Percentiles rank a stretch among this genome's conserved stretches.
Evolutionary conservation across 2,329 filamentous ascomycete species (phyloP).

Genomic region (Calonectria pauciramosa): DNA sequence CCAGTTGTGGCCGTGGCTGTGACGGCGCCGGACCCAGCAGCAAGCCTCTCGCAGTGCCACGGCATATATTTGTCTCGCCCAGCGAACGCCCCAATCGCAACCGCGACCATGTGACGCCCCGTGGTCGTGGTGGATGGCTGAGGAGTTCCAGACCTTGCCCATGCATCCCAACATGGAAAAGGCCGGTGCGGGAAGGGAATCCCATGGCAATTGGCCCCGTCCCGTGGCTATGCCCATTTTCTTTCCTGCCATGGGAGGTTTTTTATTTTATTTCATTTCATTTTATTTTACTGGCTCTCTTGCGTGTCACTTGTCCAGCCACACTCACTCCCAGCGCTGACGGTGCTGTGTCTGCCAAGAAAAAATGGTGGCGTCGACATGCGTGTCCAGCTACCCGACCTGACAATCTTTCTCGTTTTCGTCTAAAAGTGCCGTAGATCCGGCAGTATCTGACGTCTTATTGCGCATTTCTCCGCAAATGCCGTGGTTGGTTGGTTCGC

Average conservation of each 20-base stretch:
- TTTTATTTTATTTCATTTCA: too few relatives aligned
- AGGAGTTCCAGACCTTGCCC: not conserved
- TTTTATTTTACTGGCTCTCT: not conserved
- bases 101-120: not conserved
- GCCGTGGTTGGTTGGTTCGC: not conserved
- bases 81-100: not conserved
- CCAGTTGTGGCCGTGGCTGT: slow-evolving; percentile 10
- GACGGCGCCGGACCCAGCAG: not conserved
- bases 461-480: not conserved
- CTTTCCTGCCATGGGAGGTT: too few relatives aligned
- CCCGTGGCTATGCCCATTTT: not conserved
- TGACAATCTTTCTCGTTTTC: not conserved
- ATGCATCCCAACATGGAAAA: slow-evolving; percentile 1
- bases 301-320: not conserved
- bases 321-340: not conserved
- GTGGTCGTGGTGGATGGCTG: not conserved
- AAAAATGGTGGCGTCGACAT: not conserved
- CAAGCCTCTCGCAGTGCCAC: not conserved
- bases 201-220: not conserved
- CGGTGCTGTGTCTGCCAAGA: not conserved
- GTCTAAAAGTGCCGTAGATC: not conserved
- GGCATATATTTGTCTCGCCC: not conserved
- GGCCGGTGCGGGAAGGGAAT: not conserved
- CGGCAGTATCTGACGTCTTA: not conserved
- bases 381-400: not conserved